phyloP scores from a whole-genome alignment of 208 protist species.

The Kentomonas sorsogonicus region DNA sequence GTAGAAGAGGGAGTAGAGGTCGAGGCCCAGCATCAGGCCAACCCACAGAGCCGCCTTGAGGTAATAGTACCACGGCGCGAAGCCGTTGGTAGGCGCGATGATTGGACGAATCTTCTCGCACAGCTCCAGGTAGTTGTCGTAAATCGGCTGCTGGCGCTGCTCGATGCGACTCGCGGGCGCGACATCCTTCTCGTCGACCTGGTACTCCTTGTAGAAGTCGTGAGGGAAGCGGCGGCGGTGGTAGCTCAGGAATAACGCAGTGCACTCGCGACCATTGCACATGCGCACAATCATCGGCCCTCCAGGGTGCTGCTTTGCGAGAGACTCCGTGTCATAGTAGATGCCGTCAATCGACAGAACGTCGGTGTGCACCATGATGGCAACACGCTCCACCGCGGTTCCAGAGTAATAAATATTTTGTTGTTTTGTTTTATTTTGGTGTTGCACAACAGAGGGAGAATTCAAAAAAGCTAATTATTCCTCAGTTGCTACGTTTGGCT shows the following conservation, averaged over 20 bases:
- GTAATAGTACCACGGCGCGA: constrained; percentile 77
- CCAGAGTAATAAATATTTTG: no score
- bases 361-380: constrained; percentile 43
- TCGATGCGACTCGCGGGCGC: constrained; percentile 31
- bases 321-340: constrained; percentile 70
- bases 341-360: constrained; percentile 68
- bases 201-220: constrained; percentile 45
- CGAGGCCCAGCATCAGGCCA: constrained; percentile 45
- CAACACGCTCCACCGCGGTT: no score
- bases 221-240: constrained; percentile 78
- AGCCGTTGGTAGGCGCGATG: constrained; percentile 52
- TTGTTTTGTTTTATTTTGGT: background rate
- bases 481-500: constrained; percentile 10
- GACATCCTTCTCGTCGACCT: constrained; percentile 42
- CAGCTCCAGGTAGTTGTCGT: constrained; percentile 63
- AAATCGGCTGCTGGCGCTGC: constrained; percentile 39
- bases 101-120: constrained; percentile 44
- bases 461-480: background rate
- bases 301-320: constrained; percentile 58
- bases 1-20: constrained; percentile 58
- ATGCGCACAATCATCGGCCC: constrained; percentile 66
- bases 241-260: constrained; percentile 64
- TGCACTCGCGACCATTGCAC: constrained; percentile 67
- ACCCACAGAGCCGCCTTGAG: constrained; percentile 56
- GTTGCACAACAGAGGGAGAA: background rate